A percentile compares a stretch with the other conserved stretches of the same genome.
These are phyloP conservation scores for Suillus subaureus DNA, from an alignment of 768 basidiomycete species.

Conservation along the genomic window DNA sequence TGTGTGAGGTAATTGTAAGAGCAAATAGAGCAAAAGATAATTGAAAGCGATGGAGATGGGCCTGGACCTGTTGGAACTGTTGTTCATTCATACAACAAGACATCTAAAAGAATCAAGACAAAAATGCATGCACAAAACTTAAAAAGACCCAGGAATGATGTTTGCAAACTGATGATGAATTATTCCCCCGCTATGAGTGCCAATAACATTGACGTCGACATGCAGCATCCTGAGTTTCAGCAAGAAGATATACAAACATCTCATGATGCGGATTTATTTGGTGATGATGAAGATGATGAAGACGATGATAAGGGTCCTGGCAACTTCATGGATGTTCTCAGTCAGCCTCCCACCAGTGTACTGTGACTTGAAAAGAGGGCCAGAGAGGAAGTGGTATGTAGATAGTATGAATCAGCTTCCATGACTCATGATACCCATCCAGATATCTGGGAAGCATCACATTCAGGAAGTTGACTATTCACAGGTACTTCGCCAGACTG, in stretches of 20 bases:
- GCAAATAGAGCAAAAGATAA: neutral
- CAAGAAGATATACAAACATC: conserved; percentile 5
- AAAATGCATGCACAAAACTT: too few species aligned
- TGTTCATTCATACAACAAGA: neutral
- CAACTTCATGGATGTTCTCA: neutral
- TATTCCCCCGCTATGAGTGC: neutral
- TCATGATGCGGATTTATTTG: neutral
- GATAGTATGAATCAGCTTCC: neutral
- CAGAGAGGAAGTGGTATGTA: neutral
- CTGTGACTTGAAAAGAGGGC: neutral
- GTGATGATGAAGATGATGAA: neutral
- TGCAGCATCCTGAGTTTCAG: neutral
- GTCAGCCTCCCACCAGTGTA: neutral
- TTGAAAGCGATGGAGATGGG: neutral
- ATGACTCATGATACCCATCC: neutral
- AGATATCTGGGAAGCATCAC: neutral
- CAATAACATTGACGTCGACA: neutral
- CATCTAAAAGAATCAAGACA: neutral
- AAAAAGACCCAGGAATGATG: too few species aligned
- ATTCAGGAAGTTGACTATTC: conserved; percentile 8
- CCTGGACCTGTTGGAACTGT: too few species aligned
- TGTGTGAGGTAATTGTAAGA: neutral
- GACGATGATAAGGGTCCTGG: neutral
- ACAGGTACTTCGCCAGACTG: neutral
- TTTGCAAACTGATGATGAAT: too few species aligned